phyloP scores from a whole-genome alignment of 2,329 filamentous ascomycete genomes.

The Aspergillus calidoustus region DNA sequence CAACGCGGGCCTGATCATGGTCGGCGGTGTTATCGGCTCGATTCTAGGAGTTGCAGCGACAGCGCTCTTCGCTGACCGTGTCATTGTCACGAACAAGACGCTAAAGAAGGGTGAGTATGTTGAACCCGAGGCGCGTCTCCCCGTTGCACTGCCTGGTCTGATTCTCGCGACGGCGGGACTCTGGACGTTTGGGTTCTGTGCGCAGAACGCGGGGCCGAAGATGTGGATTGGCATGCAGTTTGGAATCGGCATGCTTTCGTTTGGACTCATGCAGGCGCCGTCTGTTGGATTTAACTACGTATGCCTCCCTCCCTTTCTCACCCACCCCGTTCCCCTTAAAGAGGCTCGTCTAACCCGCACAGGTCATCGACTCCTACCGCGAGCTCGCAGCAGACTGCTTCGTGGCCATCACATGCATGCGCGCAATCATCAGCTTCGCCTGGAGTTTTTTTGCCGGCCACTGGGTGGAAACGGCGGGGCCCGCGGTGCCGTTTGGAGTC shows the following conservation, averaged over 20 bases:
- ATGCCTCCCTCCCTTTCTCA: background rate
- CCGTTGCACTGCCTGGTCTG: constrained; percentile 12
- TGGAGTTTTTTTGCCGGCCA: constrained; percentile 60
- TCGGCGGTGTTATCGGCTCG: constrained; percentile 15
- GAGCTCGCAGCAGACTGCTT: constrained; percentile 57
- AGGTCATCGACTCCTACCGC: constrained; percentile 58
- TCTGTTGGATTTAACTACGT: constrained; percentile 20
- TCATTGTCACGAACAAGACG: constrained; percentile 11
- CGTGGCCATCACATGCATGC: constrained; percentile 56
- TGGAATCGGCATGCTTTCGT: constrained; percentile 17
- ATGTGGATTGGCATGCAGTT: constrained; percentile 23
- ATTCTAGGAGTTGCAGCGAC: constrained; percentile 5
- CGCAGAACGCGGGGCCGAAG: background rate
- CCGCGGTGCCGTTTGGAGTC: constrained; percentile 57
- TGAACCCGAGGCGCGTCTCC: constrained; percentile 13
- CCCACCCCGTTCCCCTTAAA: background rate
- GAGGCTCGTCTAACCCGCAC: background rate
- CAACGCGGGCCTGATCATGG: constrained; percentile 16
- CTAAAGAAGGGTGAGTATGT: constrained; percentile 8
- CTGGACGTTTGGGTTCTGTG: constrained; percentile 20
- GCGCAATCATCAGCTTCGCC: constrained; percentile 56
- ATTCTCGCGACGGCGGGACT: constrained; percentile 16
- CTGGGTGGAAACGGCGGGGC: constrained; percentile 52
- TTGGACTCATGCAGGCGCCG: constrained; percentile 20
- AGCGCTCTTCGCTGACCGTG: constrained; percentile 7